phyloP scores from a whole-genome alignment of 2,329 filamentous ascomycete genomes.

The Aspergillus intermedius region DNA sequence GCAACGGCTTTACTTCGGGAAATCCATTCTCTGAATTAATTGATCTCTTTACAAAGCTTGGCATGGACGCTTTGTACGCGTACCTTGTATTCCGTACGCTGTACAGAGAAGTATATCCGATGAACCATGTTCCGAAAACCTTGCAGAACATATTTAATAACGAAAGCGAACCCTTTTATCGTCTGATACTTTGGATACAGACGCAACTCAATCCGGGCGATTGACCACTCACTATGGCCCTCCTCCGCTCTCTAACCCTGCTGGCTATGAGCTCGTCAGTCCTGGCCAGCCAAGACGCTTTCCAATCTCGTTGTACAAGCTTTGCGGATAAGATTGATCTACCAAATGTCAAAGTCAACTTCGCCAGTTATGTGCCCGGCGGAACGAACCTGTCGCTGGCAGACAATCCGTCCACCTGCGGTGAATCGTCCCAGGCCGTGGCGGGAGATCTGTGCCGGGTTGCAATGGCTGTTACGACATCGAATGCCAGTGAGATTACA shows the following conservation, averaged over 20 bases:
- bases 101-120: too few relatives aligned
- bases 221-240: conserved; percentile 7
- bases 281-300: conserved; percentile 18
- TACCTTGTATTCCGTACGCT: too few relatives aligned
- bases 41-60: too few relatives aligned
- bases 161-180: too few relatives aligned
- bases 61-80: too few relatives aligned
- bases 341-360: conserved; percentile 25
- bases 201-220: neutral
- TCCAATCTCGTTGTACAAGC: conserved; percentile 18
- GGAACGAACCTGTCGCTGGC: conserved; percentile 34
- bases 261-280: conserved; percentile 15
- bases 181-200: too few relatives aligned
- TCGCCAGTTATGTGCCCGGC: conserved; percentile 28
- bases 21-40: too few relatives aligned
- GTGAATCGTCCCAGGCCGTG: conserved; percentile 27
- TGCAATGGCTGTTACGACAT: conserved; percentile 37
- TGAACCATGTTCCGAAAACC: too few relatives aligned
- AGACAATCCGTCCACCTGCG: conserved; percentile 33
- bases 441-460: conserved; percentile 37
- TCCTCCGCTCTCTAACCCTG: conserved; percentile 8
- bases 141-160: too few relatives aligned
- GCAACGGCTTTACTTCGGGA: too few relatives aligned
- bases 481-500: conserved; percentile 40
- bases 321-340: conserved; percentile 22